Conservation (phyloP, 2,329 filamentous ascomycete species). For the Bipolaris bicolor region DNA sequence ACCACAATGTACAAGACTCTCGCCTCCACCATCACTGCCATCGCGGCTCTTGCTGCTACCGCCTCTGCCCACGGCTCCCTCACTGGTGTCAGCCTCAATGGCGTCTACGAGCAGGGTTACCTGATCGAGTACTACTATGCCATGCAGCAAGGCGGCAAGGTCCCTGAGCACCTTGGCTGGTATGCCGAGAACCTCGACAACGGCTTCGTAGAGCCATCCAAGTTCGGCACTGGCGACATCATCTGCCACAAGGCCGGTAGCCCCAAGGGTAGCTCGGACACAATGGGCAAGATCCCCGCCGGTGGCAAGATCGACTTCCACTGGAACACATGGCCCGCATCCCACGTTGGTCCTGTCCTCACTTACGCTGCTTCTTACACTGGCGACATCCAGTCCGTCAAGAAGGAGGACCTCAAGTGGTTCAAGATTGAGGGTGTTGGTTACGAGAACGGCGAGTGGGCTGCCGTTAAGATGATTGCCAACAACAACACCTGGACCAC, state of each 20-base stretch:
- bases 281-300: conserved; percentile 63
- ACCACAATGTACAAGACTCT: conserved; percentile 40
- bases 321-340: conserved; percentile 56
- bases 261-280: conserved; percentile 48
- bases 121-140: conserved; percentile 51
- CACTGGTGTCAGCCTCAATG: conserved; percentile 55
- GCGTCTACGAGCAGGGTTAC: conserved; percentile 55
- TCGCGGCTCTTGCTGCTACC: conserved; percentile 48
- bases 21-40: conserved; percentile 31
- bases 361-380: conserved; percentile 48
- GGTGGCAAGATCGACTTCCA: conserved; percentile 61
- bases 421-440: conserved; percentile 48
- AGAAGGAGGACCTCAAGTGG: conserved; percentile 46
- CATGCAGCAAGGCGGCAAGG: conserved; percentile 31
- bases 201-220: conserved; percentile 42
- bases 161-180: conserved; percentile 54
- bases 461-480: conserved; percentile 46
- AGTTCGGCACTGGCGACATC: conserved; percentile 51
- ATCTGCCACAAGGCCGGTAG: conserved; percentile 67
- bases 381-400: conserved; percentile 39
- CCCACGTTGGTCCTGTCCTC: conserved; percentile 49
- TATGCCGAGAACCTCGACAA: conserved; percentile 48
- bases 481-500: conserved; percentile 59
- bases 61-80: conserved; percentile 57
- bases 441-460: conserved; percentile 44